phyloP scores from a whole-genome alignment of 2,329 filamentous ascomycete genomes.

The Fusarium poae region DNA sequence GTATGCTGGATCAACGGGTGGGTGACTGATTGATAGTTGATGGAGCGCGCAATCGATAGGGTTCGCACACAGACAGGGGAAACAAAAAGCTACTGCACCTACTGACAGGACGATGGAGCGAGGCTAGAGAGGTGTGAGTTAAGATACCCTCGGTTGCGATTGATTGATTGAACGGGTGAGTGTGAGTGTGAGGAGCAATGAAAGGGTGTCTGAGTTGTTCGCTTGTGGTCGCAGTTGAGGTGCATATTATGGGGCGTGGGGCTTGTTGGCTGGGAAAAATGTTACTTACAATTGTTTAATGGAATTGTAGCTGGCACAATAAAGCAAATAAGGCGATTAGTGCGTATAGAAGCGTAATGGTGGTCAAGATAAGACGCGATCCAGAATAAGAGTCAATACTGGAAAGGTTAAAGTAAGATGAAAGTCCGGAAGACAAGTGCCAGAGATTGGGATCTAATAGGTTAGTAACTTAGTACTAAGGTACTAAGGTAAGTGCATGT shows the following conservation, averaged over 20 bases:
- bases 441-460: constrained; percentile 1
- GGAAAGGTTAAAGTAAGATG: constrained; percentile 20
- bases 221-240: constrained; percentile 47
- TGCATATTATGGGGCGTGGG: constrained; percentile 54
- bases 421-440: constrained; percentile 4
- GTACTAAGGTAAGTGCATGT: background rate
- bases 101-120: constrained; percentile 13
- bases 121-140: constrained; percentile 30
- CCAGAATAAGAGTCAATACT: constrained; percentile 18
- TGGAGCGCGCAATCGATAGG: constrained; percentile 21
- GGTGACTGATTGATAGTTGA: constrained; percentile 19
- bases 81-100: constrained; percentile 12
- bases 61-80: constrained; percentile 35
- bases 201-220: constrained; percentile 53
- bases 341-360: constrained; percentile 4
- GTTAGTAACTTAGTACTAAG: too few species aligned
- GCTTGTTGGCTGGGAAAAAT: constrained; percentile 52
- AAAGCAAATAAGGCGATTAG: background rate
- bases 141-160: constrained; percentile 20
- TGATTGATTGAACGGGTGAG: constrained; percentile 27
- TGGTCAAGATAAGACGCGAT: constrained; percentile 30
- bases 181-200: constrained; percentile 24
- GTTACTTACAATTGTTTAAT: constrained; percentile 28
- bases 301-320: background rate
- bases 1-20: constrained; percentile 10